A percentile compares a stretch with the other conserved stretches of the same genome.
Evolutionary conservation across 2,329 filamentous ascomycete species (phyloP).

Genomic region (Monosporascus sp.): DNA sequence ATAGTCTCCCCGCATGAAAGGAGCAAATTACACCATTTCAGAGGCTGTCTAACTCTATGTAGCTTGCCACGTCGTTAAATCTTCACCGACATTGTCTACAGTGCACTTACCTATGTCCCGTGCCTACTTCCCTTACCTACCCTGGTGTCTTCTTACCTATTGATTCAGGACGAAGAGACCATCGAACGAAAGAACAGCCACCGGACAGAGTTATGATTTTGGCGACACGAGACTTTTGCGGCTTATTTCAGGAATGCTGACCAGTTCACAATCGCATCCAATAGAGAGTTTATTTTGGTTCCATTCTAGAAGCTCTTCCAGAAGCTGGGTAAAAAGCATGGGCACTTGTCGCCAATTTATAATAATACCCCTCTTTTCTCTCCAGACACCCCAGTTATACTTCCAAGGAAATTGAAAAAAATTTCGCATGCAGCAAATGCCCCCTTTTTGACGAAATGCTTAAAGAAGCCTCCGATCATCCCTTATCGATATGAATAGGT

Average conservation of each 20-base stretch:
- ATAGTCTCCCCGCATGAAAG: slow-evolving; percentile 12
- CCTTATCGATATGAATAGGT: background rate
- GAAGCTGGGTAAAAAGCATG: background rate
- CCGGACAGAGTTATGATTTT: no score
- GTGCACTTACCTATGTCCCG: no score
- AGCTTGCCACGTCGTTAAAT: background rate
- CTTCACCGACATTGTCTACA: no score
- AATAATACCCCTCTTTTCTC: background rate
- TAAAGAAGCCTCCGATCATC: background rate
- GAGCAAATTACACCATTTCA: slow-evolving; percentile 16
- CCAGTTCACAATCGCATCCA: no score
- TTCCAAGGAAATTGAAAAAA: background rate
- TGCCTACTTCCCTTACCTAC: no score
- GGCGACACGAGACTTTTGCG: no score
- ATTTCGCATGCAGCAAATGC: background rate
- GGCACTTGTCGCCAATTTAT: background rate
- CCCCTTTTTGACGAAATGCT: background rate
- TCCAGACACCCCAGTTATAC: background rate
- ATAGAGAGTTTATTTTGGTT: background rate
- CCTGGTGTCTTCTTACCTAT: no score
- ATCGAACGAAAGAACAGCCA: no score
- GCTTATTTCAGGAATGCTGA: no score
- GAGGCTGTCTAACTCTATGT: background rate
- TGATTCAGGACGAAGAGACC: no score
- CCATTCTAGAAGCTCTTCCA: background rate